Percentiles rank a stretch among this genome's conserved stretches.
These are phyloP conservation scores for Pseudofabraea citricarpa DNA, from an alignment of 2,329 filamentous ascomycete genomes.

Conservation along the genomic window DNA sequence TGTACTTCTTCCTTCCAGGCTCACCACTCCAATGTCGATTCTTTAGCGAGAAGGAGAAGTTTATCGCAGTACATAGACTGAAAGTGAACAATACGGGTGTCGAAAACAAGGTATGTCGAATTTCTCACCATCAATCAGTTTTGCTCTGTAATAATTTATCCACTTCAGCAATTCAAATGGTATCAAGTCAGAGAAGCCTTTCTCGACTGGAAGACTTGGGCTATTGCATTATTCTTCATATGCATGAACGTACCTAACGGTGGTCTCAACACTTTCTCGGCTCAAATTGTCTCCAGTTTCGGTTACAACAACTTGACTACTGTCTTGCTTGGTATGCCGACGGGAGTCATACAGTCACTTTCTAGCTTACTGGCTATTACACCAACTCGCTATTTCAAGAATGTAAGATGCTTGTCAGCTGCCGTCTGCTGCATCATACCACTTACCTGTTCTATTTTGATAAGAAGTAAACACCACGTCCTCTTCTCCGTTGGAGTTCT, in stretches of 20 bases:
- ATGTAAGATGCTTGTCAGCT: background rate
- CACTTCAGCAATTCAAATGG: conserved; percentile 34
- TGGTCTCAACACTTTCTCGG: conserved; percentile 50
- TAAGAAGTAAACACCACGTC: background rate
- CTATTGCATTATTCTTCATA: conserved; percentile 29
- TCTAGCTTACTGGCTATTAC: background rate
- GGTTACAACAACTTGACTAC: background rate
- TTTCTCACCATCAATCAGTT: background rate
- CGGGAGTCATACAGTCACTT: background rate
- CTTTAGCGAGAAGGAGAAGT: conserved; percentile 32
- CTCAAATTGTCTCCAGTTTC: conserved; percentile 12
- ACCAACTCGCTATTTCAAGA: background rate
- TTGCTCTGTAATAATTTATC: background rate
- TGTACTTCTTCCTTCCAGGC: conserved; percentile 39
- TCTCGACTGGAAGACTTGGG: conserved; percentile 1
- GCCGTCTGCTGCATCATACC: background rate
- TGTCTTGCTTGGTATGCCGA: background rate
- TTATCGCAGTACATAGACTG: conserved; percentile 43
- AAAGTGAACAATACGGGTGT: conserved; percentile 51
- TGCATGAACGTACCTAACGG: conserved; percentile 42
- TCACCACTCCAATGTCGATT: conserved; percentile 38
- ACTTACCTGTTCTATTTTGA: background rate
- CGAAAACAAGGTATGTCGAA: conserved; percentile 29
- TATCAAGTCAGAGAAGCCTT: conserved; percentile 44
- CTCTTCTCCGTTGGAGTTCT: background rate